Conservation (phyloP, 2,329 filamentous ascomycete genomes). For the Diaporthe ilicicola region DNA sequence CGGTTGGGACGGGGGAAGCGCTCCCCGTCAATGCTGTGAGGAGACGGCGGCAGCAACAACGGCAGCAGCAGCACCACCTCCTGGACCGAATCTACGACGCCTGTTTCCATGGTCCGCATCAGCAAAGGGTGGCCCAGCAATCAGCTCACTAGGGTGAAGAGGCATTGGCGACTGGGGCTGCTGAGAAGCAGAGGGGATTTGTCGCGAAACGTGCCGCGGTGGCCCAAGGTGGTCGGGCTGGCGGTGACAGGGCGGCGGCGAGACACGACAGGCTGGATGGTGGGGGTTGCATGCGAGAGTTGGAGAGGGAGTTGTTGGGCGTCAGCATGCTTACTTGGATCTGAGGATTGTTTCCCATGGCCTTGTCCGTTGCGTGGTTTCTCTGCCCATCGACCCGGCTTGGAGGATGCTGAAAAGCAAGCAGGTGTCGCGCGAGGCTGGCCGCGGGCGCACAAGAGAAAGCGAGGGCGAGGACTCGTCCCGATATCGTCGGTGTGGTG, state of each 20-base stretch:
- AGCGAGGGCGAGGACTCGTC: slow-evolving; percentile 3
- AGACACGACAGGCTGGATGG: not conserved
- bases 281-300: not conserved
- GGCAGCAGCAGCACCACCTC: slow-evolving; percentile 35
- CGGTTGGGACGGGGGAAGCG: slow-evolving; percentile 44
- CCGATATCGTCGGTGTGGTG: slow-evolving; percentile 18
- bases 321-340: slow-evolving; percentile 50
- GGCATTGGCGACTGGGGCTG: not conserved
- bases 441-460: not conserved
- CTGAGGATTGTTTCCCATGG: slow-evolving; percentile 57
- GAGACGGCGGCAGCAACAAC: slow-evolving; percentile 13
- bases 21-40: slow-evolving; percentile 53
- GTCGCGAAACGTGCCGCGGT: not conserved
- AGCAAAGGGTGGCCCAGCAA: slow-evolving; percentile 22
- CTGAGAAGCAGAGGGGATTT: not conserved
- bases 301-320: not conserved
- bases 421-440: slow-evolving; percentile 24
- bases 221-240: not conserved
- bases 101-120: slow-evolving; percentile 42
- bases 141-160: not conserved
- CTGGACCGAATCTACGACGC: slow-evolving; percentile 53
- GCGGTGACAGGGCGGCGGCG: not conserved
- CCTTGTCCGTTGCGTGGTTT: slow-evolving; percentile 52
- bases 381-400: slow-evolving; percentile 52
- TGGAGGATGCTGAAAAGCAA: slow-evolving; percentile 28